Evolutionary conservation across 75 land plant genomes (phyloP), one percentile per base, ranked within the genome.

Genomic region (Cupressus sempervirens): DNA sequence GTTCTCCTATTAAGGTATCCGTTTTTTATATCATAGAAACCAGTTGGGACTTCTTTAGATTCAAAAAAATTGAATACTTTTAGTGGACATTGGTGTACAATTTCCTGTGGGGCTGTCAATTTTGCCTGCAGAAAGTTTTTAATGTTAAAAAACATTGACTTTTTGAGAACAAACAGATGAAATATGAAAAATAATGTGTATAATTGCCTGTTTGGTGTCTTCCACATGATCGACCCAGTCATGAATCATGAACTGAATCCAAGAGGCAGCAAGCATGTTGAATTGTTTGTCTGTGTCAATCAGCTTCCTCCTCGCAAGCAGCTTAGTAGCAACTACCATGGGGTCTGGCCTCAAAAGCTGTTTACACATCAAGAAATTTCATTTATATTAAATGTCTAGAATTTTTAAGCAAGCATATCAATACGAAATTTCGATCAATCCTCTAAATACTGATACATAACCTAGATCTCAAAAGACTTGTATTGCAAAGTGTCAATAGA

Each of bases 201-300:
- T 18, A n/a, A 20, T 18, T 70, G 86, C 91, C 87, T 91, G 90
- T 36, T 91, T 10, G 16, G 86, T 91, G 67, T 90, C 92, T 87
- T 94, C 94, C 56, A 88, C 38, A 82, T 94, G 95, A 72, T 94
- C 94, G 80, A 94, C 48, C 95, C 95, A 94, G 86, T 94, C 95
- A 84, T 94, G 95, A 40, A 94, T 91, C 94, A 92, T 94, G 87
- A 94, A 91, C 83, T 94, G 91, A 54, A 94, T 89, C 95, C 95
- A 94, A 1, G 94, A 82, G 45, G 88, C 88, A 3, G 93, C 95
- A n/a, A 94, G 87, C 93, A 94, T 81, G 89, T 94, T 94, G 87
- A 94, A 93, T 80, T 94, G 95, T 53, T 86, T 72, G 20, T 26
- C 67, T 7, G 34, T 86, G 7, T 90, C 95, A 10, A 86, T 65